A percentile compares a stretch with the other conserved stretches of the same genome.
These are phyloP conservation scores for Leishmania aethiopica DNA, from an alignment of 208 protist genomes.

Conservation along the genomic window DNA sequence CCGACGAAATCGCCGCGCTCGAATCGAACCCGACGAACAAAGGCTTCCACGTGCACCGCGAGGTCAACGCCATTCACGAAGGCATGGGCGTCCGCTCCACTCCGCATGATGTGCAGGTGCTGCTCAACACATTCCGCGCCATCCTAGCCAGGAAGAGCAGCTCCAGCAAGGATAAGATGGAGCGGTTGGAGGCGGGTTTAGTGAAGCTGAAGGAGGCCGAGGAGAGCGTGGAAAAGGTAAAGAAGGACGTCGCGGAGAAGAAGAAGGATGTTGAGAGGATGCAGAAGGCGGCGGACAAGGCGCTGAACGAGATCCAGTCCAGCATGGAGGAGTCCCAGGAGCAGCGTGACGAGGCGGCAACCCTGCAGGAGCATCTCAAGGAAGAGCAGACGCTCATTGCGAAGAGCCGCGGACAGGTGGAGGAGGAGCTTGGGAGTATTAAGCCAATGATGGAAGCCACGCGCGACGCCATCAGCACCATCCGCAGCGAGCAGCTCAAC, in stretches of 20 bases:
- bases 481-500: slow-evolving; percentile 93
- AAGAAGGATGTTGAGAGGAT: slow-evolving; percentile 91
- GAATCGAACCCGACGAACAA: slow-evolving; percentile 69
- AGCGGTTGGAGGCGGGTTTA: slow-evolving; percentile 90
- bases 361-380: slow-evolving; percentile 86
- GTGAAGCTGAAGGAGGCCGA: slow-evolving; percentile 95
- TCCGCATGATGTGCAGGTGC: slow-evolving; percentile 83
- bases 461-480: slow-evolving; percentile 92
- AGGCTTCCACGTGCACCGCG: slow-evolving; percentile 80
- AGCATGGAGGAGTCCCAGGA: slow-evolving; percentile 95
- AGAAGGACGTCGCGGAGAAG: slow-evolving; percentile 85
- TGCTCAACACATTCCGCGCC: slow-evolving; percentile 86
- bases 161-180: slow-evolving; percentile 69
- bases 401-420: slow-evolving; percentile 80
- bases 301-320: slow-evolving; percentile 94
- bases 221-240: slow-evolving; percentile 91
- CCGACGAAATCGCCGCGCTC: slow-evolving; percentile 69
- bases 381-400: slow-evolving; percentile 91
- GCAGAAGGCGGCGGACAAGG: slow-evolving; percentile 94
- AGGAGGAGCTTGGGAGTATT: slow-evolving; percentile 93
- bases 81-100: slow-evolving; percentile 59
- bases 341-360: slow-evolving; percentile 90
- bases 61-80: slow-evolving; percentile 89
- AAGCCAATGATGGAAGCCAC: slow-evolving; percentile 96
- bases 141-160: slow-evolving; percentile 82